Conservation (phyloP, 2,329 filamentous ascomycete genomes). For the Curvularia verruculosa region DNA sequence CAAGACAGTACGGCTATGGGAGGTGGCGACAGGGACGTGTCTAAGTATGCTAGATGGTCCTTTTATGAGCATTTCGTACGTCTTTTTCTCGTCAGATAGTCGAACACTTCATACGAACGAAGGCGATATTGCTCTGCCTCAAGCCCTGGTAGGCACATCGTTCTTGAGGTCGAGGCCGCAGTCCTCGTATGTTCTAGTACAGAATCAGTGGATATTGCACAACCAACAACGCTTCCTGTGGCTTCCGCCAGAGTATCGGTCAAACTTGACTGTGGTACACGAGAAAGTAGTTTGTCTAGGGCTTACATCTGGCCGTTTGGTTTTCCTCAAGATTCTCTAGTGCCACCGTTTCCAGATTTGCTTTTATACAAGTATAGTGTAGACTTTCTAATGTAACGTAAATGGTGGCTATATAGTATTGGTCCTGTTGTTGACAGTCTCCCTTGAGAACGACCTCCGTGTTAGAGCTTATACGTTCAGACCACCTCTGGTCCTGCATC, state of each 20-base stretch:
- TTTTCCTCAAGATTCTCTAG: slow-evolving; percentile 14
- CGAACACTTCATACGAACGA: slow-evolving; percentile 8
- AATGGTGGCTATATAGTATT: background rate
- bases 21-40: slow-evolving; percentile 3
- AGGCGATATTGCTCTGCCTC: slow-evolving; percentile 16
- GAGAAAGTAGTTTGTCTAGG: slow-evolving; percentile 18
- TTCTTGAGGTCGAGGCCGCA: background rate
- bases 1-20: background rate
- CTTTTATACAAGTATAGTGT: background rate
- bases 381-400: background rate
- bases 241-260: slow-evolving; percentile 23
- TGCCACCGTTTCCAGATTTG: background rate
- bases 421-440: background rate
- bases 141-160: slow-evolving; percentile 5
- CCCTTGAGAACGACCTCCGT: background rate
- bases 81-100: slow-evolving; percentile 1
- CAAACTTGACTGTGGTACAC: slow-evolving; percentile 8
- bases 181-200: slow-evolving; percentile 9
- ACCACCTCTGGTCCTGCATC: background rate
- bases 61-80: background rate
- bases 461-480: background rate
- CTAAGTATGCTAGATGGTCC: slow-evolving; percentile 3
- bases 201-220: slow-evolving; percentile 20
- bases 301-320: slow-evolving; percentile 16
- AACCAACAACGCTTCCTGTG: slow-evolving; percentile 20